A percentile compares a stretch with the other conserved stretches of the same genome.
These are phyloP conservation scores for Fusarium sp. DNA, from an alignment of 2,329 filamentous ascomycete species.

Conservation along the genomic window DNA sequence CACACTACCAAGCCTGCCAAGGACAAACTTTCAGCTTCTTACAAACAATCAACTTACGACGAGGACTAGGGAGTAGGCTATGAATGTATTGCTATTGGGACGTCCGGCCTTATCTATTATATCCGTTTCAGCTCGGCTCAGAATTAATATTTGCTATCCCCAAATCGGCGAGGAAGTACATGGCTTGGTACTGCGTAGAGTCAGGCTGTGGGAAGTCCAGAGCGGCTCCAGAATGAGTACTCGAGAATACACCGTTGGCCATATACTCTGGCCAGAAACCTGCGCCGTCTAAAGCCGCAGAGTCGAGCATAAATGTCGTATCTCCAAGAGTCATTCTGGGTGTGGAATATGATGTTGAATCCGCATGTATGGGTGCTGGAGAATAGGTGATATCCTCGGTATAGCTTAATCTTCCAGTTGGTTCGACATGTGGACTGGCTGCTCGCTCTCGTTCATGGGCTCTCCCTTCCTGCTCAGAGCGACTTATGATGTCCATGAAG, in stretches of 20 bases:
- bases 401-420: accelerated
- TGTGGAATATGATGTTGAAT: accelerated
- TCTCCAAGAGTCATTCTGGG: background rate
- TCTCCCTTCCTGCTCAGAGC: accelerated
- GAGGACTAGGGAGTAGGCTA: accelerated
- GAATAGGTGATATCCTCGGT: too few relatives aligned
- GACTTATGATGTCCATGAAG: slow-evolving; percentile 25
- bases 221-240: background rate
- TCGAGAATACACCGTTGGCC: slow-evolving; percentile 9
- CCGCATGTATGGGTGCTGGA: accelerated
- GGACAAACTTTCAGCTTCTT: background rate
- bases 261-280: slow-evolving; percentile 13
- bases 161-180: slow-evolving; percentile 22
- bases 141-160: background rate
- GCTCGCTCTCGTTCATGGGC: accelerated
- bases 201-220: slow-evolving; percentile 28
- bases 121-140: background rate
- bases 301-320: accelerated
- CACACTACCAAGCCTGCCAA: background rate
- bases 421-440: accelerated
- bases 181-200: slow-evolving; percentile 17
- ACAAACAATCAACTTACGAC: accelerated
- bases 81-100: background rate
- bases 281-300: background rate
- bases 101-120: background rate